A percentile compares a stretch with the other conserved stretches of the same genome.
These are phyloP conservation scores for Lojkania enalia DNA, from an alignment of 2,329 filamentous ascomycete genomes.

Conservation along the genomic window DNA sequence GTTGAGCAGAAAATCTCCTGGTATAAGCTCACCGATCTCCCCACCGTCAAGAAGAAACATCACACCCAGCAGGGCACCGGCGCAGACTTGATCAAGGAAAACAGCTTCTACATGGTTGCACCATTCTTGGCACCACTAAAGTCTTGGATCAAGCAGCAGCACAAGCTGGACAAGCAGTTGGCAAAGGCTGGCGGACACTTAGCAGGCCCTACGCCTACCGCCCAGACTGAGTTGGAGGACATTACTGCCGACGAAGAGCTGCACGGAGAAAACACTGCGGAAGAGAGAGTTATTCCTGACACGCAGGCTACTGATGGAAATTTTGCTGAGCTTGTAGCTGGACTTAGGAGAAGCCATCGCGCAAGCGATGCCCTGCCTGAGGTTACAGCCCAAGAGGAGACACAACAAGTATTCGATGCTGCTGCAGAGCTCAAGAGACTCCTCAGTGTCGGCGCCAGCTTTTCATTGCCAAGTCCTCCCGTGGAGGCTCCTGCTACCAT, in stretches of 20 bases:
- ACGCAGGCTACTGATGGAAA: conserved; percentile 21
- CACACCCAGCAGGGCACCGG: conserved; percentile 61
- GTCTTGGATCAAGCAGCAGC: conserved; percentile 87
- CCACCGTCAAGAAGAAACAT: conserved; percentile 71
- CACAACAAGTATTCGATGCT: conserved; percentile 44
- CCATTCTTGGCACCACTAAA: conserved; percentile 85
- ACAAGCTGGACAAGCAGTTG: conserved; percentile 66
- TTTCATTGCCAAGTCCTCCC: conserved; percentile 28
- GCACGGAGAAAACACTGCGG: conserved; percentile 31
- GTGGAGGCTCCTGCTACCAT: conserved; percentile 43
- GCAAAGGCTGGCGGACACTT: conserved; percentile 27
- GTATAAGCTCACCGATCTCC: conserved; percentile 88
- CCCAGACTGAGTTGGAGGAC: conserved; percentile 37
- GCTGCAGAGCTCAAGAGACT: conserved; percentile 58
- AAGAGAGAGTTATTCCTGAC: conserved; percentile 20
- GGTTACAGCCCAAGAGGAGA: conserved; percentile 27
- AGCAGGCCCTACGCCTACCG: conserved; percentile 20
- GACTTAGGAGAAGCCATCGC: conserved; percentile 31
- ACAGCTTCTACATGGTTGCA: conserved; percentile 98
- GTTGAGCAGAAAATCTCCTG: conserved; percentile 76
- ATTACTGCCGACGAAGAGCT: conserved; percentile 21
- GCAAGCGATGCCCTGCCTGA: conserved; percentile 36
- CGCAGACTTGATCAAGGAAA: conserved; percentile 65
- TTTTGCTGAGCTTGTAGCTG: conserved; percentile 38
- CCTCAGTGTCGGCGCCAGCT: conserved; percentile 50